Base-by-base conservation (phyloP, 2,329 filamentous ascomycete genomes). In the Stachybotrys chlorohalonatus region DNA sequence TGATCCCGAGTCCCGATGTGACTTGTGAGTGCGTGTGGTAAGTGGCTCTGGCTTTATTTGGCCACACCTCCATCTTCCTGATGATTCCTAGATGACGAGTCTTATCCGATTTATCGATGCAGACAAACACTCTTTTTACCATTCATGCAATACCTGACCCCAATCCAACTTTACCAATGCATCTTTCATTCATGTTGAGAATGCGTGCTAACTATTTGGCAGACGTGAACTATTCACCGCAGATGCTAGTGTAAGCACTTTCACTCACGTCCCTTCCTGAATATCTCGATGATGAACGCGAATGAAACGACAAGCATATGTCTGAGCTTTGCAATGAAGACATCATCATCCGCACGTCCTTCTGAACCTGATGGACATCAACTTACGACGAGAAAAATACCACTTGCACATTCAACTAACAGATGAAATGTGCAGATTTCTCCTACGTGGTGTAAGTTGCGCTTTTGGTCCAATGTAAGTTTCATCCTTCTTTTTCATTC, bases 301-400 rank as follows among this genome's bases (percentile, higher is more conserved):
- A 86, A 82, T 79, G 80, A 81, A 86, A 84, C 83, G 90, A 95
- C 90, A 95, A 95, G 90, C 90, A 95, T 95, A 95, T 95, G 90
- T 95, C 90, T 81, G 86, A 95, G 90, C 84, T 79, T 69, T 76
- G 72, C 72, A 58, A 70, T 66, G 71, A 74, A 64, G 71, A 74
- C 60, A 72, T 68, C 59, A 66, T 68, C 66, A 68, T 64, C 54
- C 58, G 64, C 61, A 62, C 58, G 55, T 52, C 52, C 49, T 50
- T 54, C 49, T 49, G 52, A 57, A 42, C 8, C 36, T 42, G 36
- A 42, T 42, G 36, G 36, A 5, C 36, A 2, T 9, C 36, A 42
- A 9, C 36, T 5, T 13, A 42, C 13, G 8, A 42, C 5, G 36
- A 42, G 13, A 42, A 2, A 42, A 9, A 9, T 5, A 42, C 13